These are phyloP conservation scores for Chionographis japonica DNA, from an alignment of 106 monocot species.

Conservation along the genomic window DNA sequence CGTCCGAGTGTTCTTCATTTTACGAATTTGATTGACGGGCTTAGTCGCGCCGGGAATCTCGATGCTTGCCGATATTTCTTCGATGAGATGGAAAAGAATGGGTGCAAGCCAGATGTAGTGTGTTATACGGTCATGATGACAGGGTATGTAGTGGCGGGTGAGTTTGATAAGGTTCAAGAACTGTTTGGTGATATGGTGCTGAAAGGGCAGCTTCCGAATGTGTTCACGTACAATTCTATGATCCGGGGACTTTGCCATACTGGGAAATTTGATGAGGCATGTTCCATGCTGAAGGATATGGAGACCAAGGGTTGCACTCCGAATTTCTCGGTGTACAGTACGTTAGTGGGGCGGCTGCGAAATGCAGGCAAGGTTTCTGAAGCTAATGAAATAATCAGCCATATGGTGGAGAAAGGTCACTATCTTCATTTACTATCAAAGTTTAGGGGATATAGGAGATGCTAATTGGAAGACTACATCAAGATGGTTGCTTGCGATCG, in stretches of 20 bases:
- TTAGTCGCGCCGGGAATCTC: constrained; percentile 77
- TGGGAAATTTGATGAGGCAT: constrained; percentile 73
- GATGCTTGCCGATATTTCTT: constrained; percentile 88
- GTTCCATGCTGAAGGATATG: constrained; percentile 67
- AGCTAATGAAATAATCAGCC: constrained; percentile 58
- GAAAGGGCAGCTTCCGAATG: constrained; percentile 80
- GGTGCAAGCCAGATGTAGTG: constrained; percentile 79
- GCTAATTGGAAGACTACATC: constrained; percentile 2
- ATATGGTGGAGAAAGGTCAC: constrained; percentile 81
- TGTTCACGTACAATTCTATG: constrained; percentile 91
- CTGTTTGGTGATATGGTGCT: constrained; percentile 65
- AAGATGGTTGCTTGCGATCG: too few relatives aligned
- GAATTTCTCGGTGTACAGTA: constrained; percentile 78
- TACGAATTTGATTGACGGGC: constrained; percentile 82
- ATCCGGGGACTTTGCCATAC: constrained; percentile 68
- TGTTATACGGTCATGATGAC: constrained; percentile 90
- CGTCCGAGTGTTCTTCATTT: constrained; percentile 79
- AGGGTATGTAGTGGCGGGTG: constrained; percentile 56
- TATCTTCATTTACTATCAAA: constrained; percentile 72
- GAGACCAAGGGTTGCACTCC: constrained; percentile 65
- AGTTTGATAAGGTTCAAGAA: constrained; percentile 56
- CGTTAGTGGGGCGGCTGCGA: constrained; percentile 54
- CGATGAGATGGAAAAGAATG: constrained; percentile 78
- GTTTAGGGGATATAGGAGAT: constrained; percentile 73
- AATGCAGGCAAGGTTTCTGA: constrained; percentile 56